These are phyloP conservation scores for Hanseniaspora valbyensis DNA, from an alignment of 805 yeast species.

Conservation along the genomic window DNA sequence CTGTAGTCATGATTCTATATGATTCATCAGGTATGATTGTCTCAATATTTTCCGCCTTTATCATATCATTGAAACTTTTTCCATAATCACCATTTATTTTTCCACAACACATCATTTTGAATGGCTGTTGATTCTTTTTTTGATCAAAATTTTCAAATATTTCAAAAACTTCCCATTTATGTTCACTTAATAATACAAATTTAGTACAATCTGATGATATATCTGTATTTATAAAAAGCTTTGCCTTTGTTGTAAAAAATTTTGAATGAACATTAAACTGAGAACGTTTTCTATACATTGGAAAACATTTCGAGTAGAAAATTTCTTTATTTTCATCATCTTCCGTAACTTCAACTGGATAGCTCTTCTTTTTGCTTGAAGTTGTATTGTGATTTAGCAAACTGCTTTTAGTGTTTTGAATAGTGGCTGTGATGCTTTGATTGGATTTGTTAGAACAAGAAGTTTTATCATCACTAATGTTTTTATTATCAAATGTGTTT, in stretches of 20 bases:
- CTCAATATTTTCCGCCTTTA: conserved; percentile 20
- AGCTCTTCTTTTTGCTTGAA: conserved; percentile 1
- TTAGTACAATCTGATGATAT: conserved; percentile 53
- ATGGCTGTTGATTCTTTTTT: conserved; percentile 35
- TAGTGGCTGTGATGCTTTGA: neutral
- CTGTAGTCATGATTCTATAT: neutral
- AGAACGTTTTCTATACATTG: conserved; percentile 56
- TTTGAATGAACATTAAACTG: conserved; percentile 45
- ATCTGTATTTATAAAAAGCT: conserved; percentile 45
- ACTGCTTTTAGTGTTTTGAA: conserved; percentile 2
- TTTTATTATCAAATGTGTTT: neutral
- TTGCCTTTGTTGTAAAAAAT: conserved; percentile 38
- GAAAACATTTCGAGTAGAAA: conserved; percentile 69
- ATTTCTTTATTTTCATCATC: conserved; percentile 43
- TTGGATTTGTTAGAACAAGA: neutral
- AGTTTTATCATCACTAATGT: neutral
- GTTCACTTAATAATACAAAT: conserved; percentile 55
- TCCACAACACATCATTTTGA: conserved; percentile 50
- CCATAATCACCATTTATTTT: conserved; percentile 62
- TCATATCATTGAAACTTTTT: conserved; percentile 33
- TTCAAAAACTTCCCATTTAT: conserved; percentile 64
- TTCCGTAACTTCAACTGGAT: conserved; percentile 25
- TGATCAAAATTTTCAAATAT: conserved; percentile 37
- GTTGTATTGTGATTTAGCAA: neutral
- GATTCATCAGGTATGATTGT: conserved; percentile 15